phyloP scores from a whole-genome alignment of 495 filamentous ascomycete species.

The Xanthoparmelia taractica region DNA sequence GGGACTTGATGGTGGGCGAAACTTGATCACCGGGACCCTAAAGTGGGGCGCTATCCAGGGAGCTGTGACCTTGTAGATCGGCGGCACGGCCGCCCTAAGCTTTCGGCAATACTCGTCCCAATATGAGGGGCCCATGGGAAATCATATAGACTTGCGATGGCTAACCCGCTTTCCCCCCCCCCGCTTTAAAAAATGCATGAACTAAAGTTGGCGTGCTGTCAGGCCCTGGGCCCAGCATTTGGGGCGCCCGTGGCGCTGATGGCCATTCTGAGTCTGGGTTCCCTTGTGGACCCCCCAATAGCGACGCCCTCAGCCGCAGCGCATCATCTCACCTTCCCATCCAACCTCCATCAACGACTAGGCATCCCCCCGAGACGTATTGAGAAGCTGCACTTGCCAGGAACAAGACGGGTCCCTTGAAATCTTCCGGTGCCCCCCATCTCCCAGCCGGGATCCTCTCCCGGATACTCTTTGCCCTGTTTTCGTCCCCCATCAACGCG shows the following conservation, averaged over 20 bases:
- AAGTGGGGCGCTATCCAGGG: not conserved
- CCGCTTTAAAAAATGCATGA: slow-evolving; percentile 1
- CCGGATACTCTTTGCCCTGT: slow-evolving; percentile 63
- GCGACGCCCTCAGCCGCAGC: not conserved
- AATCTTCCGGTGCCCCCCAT: slow-evolving; percentile 85
- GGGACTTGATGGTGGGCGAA: not conserved
- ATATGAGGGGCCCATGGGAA: not conserved
- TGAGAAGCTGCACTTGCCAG: slow-evolving; percentile 65
- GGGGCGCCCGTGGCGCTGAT: not conserved
- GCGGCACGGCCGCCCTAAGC: slow-evolving; percentile 3
- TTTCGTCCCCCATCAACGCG: slow-evolving; percentile 65
- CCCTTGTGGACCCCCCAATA: not conserved
- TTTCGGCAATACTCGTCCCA: slow-evolving; percentile 2
- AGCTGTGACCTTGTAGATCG: slow-evolving; percentile 1
- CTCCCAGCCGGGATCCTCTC: slow-evolving; percentile 76
- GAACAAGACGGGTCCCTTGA: slow-evolving; percentile 76
- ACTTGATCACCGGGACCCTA: not conserved
- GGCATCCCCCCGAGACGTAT: slow-evolving; percentile 74
- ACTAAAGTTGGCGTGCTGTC: slow-evolving; percentile 1
- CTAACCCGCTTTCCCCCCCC: not conserved
- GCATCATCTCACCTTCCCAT: slow-evolving; percentile 78
- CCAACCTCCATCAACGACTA: slow-evolving; percentile 89
- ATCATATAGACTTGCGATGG: not conserved
- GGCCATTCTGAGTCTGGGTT: not conserved
- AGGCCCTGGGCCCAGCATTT: not conserved